Base-by-base conservation (phyloP, 805 yeast genomes). In the Cyberlindnera suaveolens region DNA sequence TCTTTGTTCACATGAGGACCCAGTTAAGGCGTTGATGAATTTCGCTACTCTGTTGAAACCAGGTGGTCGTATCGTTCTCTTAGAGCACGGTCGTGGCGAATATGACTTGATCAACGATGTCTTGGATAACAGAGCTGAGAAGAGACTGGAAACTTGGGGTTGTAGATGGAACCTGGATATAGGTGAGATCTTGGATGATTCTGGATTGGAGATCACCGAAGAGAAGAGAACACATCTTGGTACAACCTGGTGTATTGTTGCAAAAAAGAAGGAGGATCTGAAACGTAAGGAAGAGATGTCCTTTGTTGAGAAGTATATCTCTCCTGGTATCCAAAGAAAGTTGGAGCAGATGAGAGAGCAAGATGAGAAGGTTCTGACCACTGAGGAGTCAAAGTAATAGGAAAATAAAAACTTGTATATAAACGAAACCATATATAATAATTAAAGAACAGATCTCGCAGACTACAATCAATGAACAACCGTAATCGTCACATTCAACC, bases 141-240 rank as follows among this genome's bases (percentile, higher is more conserved):
- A 78, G 52, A 82, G 96, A 64, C 77, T 90, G 66, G 77, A 83
- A 46, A 79, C 82, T 3, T 93, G 98, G 97, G 99, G 96, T 1
- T 93, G 99, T 64, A 72, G 98, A 58, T 93, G 98, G 97, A 93
- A 93, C 60, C 68, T 93, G 49, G 98, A 93, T 59, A 86, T 93
- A 51, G 95, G 90, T 19, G 95, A 84, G 53, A 71, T 93, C 34
- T 73, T 93, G 23, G 90, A 85, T 58, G 80, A 79, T 45, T 81
- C 95, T 6, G 96, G 95, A 0, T 69, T 93, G 43, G 90, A 85
- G 51, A 75, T 93, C 36, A 86, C 89, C 2, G 80, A 78, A 52
- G 91, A 86, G 56, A 78, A 77, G 49, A 71, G 96, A 50, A 80
- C 80, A 17, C 97, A 93, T 65, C 73, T 93, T 48, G 98, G 98